Evolutionary conservation across 2,329 filamentous ascomycete genomes (phyloP), one percentile per base, ranked within the genome.

Genomic region (Trichocomaceae sp.): DNA sequence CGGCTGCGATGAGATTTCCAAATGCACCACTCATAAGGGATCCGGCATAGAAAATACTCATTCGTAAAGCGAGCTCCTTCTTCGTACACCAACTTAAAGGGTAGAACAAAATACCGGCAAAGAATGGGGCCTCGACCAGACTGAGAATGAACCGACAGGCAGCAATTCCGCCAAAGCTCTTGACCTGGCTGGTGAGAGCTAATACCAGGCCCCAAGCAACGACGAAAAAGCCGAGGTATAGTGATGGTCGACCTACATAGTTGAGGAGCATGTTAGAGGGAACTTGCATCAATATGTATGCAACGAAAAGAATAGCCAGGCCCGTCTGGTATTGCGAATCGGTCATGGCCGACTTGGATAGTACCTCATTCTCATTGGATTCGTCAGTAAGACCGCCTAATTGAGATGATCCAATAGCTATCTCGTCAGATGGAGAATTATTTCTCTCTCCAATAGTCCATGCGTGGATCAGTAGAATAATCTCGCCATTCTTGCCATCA

Each of bases 31-130:
- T 74, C 29, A 81, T 70, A 19, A 79, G 64, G 1, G 72, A 75
- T 3, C 77, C 78, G 3, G 76, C 75, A 62, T 79, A 81, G 53
- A 81, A 74, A 44, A 80, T 73, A n/a, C 74, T 74, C 60, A 75
- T 79, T 5, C 79, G 72, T 42, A 77, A 69, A 2, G 74, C 74
- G 15, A 81, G 63, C 57, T 81, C 79, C 29, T 75, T 72, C 49
- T 76, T 76, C 1, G 77, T 81, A 59, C 81, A 81, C 77, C 77
- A 80, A 58, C 73, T 75, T 6, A 72, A 75, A 8, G 79, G 69
- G 55, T 76, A 77, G 63, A 76, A 78, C 12, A 79, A 63, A 8
- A 74, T 71, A 7, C 76, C 77, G 12, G 76, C 64, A 61, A 75
- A 72, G 57, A 71, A 76, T 1, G 76, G 74, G 0, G 77, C 77